These are phyloP conservation scores for Aspergillus brunneoviolaceus DNA, from an alignment of 2,329 filamentous ascomycete species.

Conservation along the genomic window DNA sequence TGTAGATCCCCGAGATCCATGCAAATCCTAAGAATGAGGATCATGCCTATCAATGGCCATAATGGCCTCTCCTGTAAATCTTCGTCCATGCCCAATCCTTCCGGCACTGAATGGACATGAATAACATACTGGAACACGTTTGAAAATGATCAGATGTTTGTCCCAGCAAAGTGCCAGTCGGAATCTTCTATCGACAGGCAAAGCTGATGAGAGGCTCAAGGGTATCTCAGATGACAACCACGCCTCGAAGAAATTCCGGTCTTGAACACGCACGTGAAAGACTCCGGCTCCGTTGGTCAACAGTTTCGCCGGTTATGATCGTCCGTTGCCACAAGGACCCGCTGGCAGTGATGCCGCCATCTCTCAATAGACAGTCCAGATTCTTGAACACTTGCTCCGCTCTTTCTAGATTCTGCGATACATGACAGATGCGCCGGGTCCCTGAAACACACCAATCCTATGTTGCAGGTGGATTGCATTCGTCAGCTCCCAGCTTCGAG, in stretches of 20 bases:
- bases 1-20: constrained; percentile 9
- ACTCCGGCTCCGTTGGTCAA: not conserved
- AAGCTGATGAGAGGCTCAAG: not conserved
- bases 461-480: not conserved
- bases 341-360: not conserved
- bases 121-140: not conserved
- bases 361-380: not conserved
- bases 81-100: not conserved
- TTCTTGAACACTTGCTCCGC: not conserved
- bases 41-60: constrained; percentile 1
- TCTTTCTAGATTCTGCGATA: constrained; percentile 2
- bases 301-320: not conserved
- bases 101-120: not conserved
- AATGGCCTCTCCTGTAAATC: not conserved
- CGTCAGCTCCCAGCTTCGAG: constrained; percentile 1
- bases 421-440: constrained; percentile 1
- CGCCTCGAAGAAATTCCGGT: not conserved
- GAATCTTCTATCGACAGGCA: not conserved
- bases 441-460: constrained; percentile 1
- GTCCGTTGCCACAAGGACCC: not conserved
- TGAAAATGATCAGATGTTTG: not conserved
- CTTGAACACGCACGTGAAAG: not conserved
- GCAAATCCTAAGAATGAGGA: not conserved
- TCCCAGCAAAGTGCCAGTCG: not conserved
- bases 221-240: not conserved